phyloP scores from a whole-genome alignment of 1,284 basidiomycete genomes.

The Apiotrichum montevideense region DNA sequence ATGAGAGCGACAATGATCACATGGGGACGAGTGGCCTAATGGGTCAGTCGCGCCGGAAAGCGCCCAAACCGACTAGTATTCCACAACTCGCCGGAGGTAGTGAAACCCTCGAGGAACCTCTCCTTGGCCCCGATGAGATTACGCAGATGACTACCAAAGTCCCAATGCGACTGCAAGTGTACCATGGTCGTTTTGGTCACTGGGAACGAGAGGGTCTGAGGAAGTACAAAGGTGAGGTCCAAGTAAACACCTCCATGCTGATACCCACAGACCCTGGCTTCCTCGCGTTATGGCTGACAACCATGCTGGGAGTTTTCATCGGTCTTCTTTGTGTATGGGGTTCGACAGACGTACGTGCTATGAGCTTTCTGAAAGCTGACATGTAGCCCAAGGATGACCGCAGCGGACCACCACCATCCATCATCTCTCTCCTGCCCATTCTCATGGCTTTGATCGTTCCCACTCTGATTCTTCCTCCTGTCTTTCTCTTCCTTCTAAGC shows the following conservation, averaged over 20 bases:
- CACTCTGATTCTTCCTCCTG: constrained; percentile 65
- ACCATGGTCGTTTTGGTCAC: constrained; percentile 43
- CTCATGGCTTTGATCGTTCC: constrained; percentile 69
- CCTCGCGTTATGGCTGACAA: constrained; percentile 42
- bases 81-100: constrained; percentile 1
- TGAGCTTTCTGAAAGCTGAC: not conserved
- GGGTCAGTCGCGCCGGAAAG: constrained; percentile 21
- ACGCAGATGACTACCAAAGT: constrained; percentile 20
- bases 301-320: constrained; percentile 35
- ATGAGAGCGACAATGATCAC: constrained; percentile 24
- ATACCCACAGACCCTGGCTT: constrained; percentile 35
- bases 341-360: constrained; percentile 36
- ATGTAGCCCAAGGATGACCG: constrained; percentile 2
- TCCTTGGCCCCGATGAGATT: constrained; percentile 33
- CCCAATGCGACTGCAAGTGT: constrained; percentile 42
- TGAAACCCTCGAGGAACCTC: constrained; percentile 28
- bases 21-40: constrained; percentile 16
- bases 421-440: constrained; percentile 77
- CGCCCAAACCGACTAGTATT: not conserved
- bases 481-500: constrained; percentile 67
- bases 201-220: constrained; percentile 43
- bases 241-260: too few relatives aligned
- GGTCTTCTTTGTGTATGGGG: constrained; percentile 46
- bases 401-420: constrained; percentile 21
- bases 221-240: constrained; percentile 43